Conservation (phyloP, 1,284 basidiomycete species). For the Xanthoconium separans region DNA sequence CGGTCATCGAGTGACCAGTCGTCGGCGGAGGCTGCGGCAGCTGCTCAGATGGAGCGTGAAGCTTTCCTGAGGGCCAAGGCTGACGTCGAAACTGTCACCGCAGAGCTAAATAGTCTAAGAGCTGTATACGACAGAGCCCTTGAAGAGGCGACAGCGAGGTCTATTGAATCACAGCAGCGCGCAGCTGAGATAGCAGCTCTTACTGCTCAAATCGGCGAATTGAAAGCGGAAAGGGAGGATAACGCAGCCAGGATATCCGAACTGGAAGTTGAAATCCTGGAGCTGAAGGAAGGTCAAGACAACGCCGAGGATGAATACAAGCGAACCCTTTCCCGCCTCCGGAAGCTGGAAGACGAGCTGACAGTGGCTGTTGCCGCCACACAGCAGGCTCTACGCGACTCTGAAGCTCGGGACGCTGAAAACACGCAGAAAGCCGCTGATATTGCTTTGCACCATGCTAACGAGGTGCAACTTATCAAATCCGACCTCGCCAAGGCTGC, state of each 20-base stretch:
- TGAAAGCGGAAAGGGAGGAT: constrained; percentile 73
- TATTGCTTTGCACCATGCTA: constrained; percentile 44
- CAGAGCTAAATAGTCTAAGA: constrained; percentile 53
- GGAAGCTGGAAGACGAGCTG: constrained; percentile 53
- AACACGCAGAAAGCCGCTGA: constrained; percentile 42
- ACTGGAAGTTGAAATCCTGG: constrained; percentile 76
- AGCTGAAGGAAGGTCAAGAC: constrained; percentile 72
- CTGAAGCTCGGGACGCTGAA: constrained; percentile 49
- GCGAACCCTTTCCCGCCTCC: constrained; percentile 46
- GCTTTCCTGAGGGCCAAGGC: constrained; percentile 63
- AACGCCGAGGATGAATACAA: constrained; percentile 57
- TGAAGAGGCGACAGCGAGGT: constrained; percentile 45
- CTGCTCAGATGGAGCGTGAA: constrained; percentile 60
- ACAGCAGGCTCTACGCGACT: constrained; percentile 52
- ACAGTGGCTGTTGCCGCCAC: constrained; percentile 46
- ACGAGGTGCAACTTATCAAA: constrained; percentile 43
- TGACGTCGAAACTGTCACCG: constrained; percentile 55
- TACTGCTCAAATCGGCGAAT: constrained; percentile 50
- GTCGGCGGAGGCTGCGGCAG: constrained; percentile 42
- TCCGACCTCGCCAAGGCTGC: constrained; percentile 47
- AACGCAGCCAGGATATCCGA: constrained; percentile 72
- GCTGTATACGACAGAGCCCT: constrained; percentile 49
- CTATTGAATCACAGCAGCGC: constrained; percentile 45
- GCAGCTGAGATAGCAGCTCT: constrained; percentile 45
- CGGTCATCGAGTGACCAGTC: constrained; percentile 46